Conservation (phyloP, 176 grass and related monocot species). For the Triticum aestivum region IWGSC_CS_RefSeq_v2.1 NC_057804.1:505308223-505308722, state of each 20-base stretch:
- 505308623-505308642: conserved; percentile 30
- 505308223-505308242: background rate
- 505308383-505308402: conserved; percentile 32
- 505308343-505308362: background rate
- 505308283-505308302: no score
- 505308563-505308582: background rate
- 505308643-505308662: conserved; percentile 30
- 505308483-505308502: background rate
- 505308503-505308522: background rate
- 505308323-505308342: background rate
- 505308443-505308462: conserved; percentile 11
- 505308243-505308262: background rate
- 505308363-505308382: background rate
- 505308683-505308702: background rate
- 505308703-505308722: conserved; percentile 14
- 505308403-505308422: background rate
- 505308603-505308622: conserved; percentile 42
- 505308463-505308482: background rate
- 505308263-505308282: conserved; percentile 4
- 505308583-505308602: background rate
- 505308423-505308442: background rate
- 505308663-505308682: conserved; percentile 30
- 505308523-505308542: background rate
- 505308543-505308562: conserved; percentile 26
- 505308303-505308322: background rate